Conservation (phyloP, 441 rosid species). For the Rhodomyrtus psidioides region DNA sequence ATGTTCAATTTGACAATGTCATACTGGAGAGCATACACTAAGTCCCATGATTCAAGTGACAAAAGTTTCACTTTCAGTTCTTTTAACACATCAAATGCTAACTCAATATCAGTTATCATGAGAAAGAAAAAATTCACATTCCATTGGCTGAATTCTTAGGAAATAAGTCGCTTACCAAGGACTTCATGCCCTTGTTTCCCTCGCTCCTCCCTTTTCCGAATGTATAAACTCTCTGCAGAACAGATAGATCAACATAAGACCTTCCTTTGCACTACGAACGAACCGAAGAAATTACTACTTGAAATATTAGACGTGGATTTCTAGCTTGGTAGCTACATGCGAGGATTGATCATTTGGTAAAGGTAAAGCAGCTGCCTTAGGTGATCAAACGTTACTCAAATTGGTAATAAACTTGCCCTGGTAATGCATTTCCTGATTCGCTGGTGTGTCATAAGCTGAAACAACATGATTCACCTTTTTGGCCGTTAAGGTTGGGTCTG, state of each 20-base stretch:
- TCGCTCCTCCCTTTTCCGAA: constrained; percentile 94
- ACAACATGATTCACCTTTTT: constrained; percentile 22
- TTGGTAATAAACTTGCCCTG: not conserved
- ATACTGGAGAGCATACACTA: not conserved
- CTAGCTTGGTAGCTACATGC: not conserved
- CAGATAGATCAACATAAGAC: not conserved
- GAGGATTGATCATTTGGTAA: not conserved
- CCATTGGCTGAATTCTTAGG: too few species aligned
- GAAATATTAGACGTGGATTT: not conserved
- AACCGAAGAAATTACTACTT: not conserved
- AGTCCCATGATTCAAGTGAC: not conserved
- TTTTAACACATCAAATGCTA: not conserved
- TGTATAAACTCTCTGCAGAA: constrained; percentile 67
- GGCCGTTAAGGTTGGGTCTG: constrained; percentile 26
- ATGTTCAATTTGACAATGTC: not conserved
- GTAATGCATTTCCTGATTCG: not conserved
- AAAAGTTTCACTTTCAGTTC: not conserved
- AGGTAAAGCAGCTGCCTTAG: not conserved
- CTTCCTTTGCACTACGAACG: not conserved
- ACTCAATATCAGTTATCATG: not conserved
- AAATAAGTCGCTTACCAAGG: constrained; percentile 44
- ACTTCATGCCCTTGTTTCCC: constrained; percentile 95
- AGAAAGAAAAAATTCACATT: not conserved
- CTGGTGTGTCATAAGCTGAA: not conserved
- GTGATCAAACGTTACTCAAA: not conserved